A percentile compares a stretch with the other conserved stretches of the same genome.
phyloP scores from a whole-genome alignment of 2,329 filamentous ascomycete genomes.

The Xylariaceae sp. region DNA sequence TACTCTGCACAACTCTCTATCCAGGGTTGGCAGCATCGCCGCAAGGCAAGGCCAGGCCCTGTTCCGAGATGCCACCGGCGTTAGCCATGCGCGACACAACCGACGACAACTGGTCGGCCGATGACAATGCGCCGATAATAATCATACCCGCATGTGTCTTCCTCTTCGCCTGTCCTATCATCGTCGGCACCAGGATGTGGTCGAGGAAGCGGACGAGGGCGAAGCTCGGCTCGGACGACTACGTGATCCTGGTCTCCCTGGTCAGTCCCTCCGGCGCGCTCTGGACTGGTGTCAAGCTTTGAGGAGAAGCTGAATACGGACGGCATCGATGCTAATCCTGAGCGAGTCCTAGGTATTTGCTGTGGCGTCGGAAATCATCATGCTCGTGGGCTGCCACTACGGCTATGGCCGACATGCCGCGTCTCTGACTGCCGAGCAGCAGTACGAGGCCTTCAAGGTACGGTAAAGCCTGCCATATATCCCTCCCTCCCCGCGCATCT shows the following conservation, averaged over 20 bases:
- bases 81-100: too few relatives aligned
- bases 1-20: too few relatives aligned
- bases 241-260: slow-evolving; percentile 27
- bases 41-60: too few relatives aligned
- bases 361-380: slow-evolving; percentile 16
- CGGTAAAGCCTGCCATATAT: slow-evolving; percentile 13
- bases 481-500: neutral
- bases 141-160: too few relatives aligned
- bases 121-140: too few relatives aligned
- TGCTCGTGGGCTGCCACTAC: slow-evolving; percentile 19
- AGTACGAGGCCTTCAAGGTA: slow-evolving; percentile 20
- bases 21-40: too few relatives aligned
- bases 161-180: too few relatives aligned
- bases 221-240: slow-evolving; percentile 35
- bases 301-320: neutral
- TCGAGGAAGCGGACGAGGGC: too few relatives aligned
- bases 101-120: too few relatives aligned
- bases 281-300: neutral
- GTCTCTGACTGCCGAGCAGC: slow-evolving; percentile 11
- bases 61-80: too few relatives aligned
- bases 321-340: neutral
- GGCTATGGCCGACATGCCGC: slow-evolving; percentile 21
- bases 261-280: slow-evolving; percentile 8
- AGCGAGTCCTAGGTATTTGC: slow-evolving; percentile 15
- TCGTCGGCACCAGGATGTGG: too few relatives aligned